phyloP scores from a whole-genome alignment of 2,329 filamentous ascomycete genomes.

The Fusarium palustre region DNA sequence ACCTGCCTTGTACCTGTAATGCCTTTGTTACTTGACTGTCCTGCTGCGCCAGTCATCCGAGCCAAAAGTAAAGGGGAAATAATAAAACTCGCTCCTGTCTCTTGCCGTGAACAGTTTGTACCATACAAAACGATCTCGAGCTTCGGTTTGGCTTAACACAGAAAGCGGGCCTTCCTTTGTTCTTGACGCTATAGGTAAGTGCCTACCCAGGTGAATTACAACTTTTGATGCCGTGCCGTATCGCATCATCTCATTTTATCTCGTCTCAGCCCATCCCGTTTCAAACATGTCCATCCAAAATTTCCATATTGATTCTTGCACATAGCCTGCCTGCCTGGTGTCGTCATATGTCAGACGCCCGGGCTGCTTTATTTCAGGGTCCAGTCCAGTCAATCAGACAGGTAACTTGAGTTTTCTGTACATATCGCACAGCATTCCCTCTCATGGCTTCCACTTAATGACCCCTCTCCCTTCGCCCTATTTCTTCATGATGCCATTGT shows the following conservation, averaged over 20 bases:
- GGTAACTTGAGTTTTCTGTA: slow-evolving; percentile 18
- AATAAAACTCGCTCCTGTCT: slow-evolving; percentile 20
- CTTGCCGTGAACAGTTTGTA: slow-evolving; percentile 1
- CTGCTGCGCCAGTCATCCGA: slow-evolving; percentile 27
- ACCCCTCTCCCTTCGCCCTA: slow-evolving; percentile 15
- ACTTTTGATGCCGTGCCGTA: slow-evolving; percentile 13
- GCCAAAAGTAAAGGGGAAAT: slow-evolving; percentile 18
- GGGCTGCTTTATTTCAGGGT: neutral
- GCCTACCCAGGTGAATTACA: neutral
- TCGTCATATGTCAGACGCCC: neutral
- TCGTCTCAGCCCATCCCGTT: neutral
- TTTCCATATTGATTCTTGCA: slow-evolving; percentile 8
- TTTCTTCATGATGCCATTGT: neutral
- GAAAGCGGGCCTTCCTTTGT: slow-evolving; percentile 26
- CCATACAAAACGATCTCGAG: slow-evolving; percentile 1
- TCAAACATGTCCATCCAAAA: neutral
- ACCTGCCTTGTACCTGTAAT: neutral
- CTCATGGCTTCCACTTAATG: slow-evolving; percentile 13
- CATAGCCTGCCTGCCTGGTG: neutral
- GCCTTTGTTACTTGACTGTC: slow-evolving; percentile 3
- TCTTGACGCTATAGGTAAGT: slow-evolving; percentile 12
- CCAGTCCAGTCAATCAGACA: neutral
- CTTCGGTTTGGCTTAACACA: slow-evolving; percentile 13
- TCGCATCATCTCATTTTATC: slow-evolving; percentile 1
- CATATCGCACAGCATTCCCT: slow-evolving; percentile 7